Percentiles rank a stretch among this genome's conserved stretches.
These are phyloP conservation scores for Bacterosira constricta DNA, from an alignment of 108 stramenopile species.

Conservation along the genomic window DNA sequence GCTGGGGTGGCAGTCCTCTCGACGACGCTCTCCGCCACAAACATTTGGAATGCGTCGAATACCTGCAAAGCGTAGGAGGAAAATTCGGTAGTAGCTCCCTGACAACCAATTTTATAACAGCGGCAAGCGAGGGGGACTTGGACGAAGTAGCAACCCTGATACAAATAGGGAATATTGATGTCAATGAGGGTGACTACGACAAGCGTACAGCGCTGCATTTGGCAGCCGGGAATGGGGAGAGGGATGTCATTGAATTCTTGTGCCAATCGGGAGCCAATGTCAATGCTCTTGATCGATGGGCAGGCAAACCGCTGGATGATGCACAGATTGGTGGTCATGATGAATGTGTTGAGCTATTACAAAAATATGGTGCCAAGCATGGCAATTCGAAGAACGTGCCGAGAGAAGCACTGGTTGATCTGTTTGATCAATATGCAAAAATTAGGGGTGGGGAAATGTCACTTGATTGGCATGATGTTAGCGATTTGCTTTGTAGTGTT, in stretches of 20 bases:
- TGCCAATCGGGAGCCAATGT: conserved; percentile 52
- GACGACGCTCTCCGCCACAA: conserved; percentile 60
- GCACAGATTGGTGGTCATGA: conserved; percentile 24
- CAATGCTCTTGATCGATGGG: conserved; percentile 57
- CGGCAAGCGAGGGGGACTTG: conserved; percentile 53
- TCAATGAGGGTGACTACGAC: conserved; percentile 54
- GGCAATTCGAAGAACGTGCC: conserved; percentile 6
- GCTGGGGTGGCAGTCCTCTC: conserved; percentile 65
- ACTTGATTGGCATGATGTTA: conserved; percentile 63
- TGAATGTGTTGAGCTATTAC: conserved; percentile 23
- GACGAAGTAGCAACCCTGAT: conserved; percentile 42
- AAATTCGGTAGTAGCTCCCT: conserved; percentile 48
- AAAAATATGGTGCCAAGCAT: conserved; percentile 31
- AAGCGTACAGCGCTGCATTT: conserved; percentile 63
- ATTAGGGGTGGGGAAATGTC: conserved; percentile 36
- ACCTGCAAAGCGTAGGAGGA: conserved; percentile 34
- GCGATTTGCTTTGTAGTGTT: conserved; percentile 51
- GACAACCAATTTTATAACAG: conserved; percentile 48
- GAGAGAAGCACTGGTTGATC: conserved; percentile 61
- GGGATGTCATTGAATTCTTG: conserved; percentile 50
- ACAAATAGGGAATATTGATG: conserved; percentile 40
- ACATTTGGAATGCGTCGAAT: conserved; percentile 47
- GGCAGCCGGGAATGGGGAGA: conserved; percentile 54
- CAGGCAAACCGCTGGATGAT: conserved; percentile 56
- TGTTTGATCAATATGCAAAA: conserved; percentile 65